Evolutionary conservation across 768 basidiomycete species (phyloP).

Genomic region (Cystobasidium tubakii): DNA sequence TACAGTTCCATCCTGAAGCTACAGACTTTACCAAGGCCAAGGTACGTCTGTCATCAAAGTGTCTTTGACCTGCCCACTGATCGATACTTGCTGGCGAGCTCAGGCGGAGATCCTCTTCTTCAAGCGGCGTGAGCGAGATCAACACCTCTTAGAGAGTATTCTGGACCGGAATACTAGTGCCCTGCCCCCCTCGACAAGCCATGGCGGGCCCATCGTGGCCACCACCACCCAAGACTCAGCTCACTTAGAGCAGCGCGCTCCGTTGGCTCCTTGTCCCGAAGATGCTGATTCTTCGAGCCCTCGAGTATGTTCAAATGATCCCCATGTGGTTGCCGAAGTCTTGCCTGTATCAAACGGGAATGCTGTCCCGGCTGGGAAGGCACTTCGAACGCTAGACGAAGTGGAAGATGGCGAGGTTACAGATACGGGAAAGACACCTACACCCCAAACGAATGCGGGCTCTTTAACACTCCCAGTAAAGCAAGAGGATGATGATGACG

Average conservation of each 20-base stretch:
- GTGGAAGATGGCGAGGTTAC: background rate
- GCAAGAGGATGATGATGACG: background rate
- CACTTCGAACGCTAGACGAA: background rate
- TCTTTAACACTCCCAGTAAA: background rate
- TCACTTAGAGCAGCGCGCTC: no score
- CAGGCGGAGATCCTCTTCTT: constrained; percentile 29
- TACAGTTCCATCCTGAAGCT: constrained; percentile 25
- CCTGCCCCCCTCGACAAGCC: background rate
- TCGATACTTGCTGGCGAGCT: background rate
- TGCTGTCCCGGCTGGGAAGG: no score
- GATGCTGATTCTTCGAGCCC: no score
- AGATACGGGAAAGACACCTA: background rate
- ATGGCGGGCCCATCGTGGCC: background rate
- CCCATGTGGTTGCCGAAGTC: no score
- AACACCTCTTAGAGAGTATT: background rate
- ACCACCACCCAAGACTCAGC: background rate
- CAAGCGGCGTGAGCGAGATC: background rate
- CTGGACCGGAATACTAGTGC: background rate
- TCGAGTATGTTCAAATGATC: no score
- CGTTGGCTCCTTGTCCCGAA: no score
- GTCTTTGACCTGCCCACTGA: background rate
- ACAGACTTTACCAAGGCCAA: constrained; percentile 4
- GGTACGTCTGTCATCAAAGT: background rate
- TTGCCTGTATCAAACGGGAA: no score
- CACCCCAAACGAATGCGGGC: background rate